Evolutionary conservation across 257 asterid species (phyloP).

Genomic region (Solanum piurae): DNA sequence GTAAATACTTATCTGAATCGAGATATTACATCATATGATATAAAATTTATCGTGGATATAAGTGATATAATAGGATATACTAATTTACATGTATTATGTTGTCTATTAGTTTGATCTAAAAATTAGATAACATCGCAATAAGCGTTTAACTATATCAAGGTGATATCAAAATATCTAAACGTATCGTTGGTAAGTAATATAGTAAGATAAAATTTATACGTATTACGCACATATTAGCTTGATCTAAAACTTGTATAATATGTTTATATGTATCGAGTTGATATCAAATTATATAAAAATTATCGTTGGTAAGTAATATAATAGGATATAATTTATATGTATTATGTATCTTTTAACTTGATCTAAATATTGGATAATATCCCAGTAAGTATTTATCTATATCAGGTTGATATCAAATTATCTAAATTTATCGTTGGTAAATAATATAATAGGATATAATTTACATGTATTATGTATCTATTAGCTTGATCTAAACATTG

Average conservation of each 20-base stretch:
- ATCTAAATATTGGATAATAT: not conserved
- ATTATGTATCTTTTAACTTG: not conserved
- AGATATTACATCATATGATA: not conserved
- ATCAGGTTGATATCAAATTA: not conserved
- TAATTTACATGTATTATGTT: not conserved
- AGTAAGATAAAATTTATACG: not conserved
- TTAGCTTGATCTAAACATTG: not conserved
- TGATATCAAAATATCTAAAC: not conserved
- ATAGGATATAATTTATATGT: not conserved
- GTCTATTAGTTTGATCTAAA: not conserved
- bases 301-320: not conserved
- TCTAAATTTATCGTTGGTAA: not conserved
- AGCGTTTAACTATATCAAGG: accelerated
- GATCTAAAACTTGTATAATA: not conserved
- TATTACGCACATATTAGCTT: not conserved
- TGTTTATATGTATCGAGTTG: accelerated
- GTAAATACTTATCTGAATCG: not conserved
- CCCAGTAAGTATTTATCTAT: not conserved
- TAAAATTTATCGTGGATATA: not conserved
- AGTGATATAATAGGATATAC: not conserved
- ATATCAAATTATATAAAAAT: not conserved
- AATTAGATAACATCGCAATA: accelerated
- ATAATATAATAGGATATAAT: not conserved
- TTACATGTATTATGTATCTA: not conserved
- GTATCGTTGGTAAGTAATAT: not conserved